These are phyloP conservation scores for Paraurostyla sp. DNA, from an alignment of 73 alveolate genomes.

Conservation along the genomic window DNA sequence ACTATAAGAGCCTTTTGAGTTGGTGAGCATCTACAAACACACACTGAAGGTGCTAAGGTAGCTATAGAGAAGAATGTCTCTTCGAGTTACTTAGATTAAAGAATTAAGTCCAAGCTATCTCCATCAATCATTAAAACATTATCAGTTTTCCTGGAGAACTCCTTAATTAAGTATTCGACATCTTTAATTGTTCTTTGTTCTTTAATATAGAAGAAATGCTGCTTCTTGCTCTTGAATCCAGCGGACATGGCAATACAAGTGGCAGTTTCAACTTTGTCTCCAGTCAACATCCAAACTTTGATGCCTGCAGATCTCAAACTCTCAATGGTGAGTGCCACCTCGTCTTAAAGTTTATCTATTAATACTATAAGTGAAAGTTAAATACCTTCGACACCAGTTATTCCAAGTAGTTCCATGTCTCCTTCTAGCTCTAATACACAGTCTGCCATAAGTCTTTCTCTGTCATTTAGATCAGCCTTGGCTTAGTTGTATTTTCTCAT, in stretches of 20 bases:
- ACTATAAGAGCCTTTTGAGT: conserved; percentile 93
- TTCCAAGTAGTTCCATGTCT: conserved; percentile 93
- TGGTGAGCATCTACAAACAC: conserved; percentile 96
- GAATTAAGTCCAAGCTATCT: neutral
- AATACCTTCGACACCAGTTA: conserved; percentile 95
- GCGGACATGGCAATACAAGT: conserved; percentile 93
- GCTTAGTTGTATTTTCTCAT: conserved; percentile 83
- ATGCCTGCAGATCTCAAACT: conserved; percentile 93
- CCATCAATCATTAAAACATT: conserved; percentile 62
- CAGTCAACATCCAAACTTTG: conserved; percentile 96
- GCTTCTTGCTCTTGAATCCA: conserved; percentile 70
- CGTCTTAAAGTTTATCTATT: conserved; percentile 86
- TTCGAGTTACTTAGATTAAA: conserved; percentile 47
- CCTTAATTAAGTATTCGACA: neutral
- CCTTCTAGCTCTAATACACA: conserved; percentile 85
- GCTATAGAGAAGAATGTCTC: conserved; percentile 77
- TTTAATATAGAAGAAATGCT: conserved; percentile 37
- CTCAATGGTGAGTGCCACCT: conserved; percentile 88
- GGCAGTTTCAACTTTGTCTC: conserved; percentile 96
- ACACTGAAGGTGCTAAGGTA: conserved; percentile 80
- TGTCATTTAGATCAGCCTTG: conserved; percentile 79
- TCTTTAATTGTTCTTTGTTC: neutral
- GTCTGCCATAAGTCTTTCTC: conserved; percentile 79
- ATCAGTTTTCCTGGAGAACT: conserved; percentile 24
- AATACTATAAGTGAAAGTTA: neutral